Conservation (phyloP, 768 basidiomycete species). For the Cystofilobasidium bisporidii region DNA sequence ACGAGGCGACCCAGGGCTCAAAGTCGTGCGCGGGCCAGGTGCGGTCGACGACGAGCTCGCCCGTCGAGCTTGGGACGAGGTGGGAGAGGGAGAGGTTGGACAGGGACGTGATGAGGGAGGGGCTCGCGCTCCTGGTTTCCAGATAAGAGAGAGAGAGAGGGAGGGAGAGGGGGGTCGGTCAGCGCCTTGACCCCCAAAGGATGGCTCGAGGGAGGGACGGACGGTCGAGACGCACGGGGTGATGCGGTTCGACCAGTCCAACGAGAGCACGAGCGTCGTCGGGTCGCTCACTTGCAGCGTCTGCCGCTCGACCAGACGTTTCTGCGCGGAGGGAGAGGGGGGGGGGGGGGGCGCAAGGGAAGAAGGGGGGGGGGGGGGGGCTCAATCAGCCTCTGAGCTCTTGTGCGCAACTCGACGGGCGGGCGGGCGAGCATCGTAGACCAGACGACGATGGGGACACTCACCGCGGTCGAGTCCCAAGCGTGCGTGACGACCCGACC, state of each 20-base stretch:
- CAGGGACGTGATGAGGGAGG: conserved; percentile 60
- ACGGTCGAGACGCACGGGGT: conserved; percentile 29
- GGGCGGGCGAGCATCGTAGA: too few relatives aligned
- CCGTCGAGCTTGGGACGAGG: conserved; percentile 44
- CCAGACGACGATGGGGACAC: conserved; percentile 26
- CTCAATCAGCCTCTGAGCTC: too few relatives aligned
- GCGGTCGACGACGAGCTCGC: conserved; percentile 46
- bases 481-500: conserved; percentile 61
- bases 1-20: conserved; percentile 89
- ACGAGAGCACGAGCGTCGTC: conserved; percentile 68
- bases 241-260: conserved; percentile 82
- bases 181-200: too few relatives aligned
- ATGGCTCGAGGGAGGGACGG: too few relatives aligned
- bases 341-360: conserved; percentile 6
- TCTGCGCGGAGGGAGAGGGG: conserved; percentile 17
- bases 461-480: conserved; percentile 49
- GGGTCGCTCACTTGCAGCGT: conserved; percentile 42
- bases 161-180: too few relatives aligned
- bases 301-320: conserved; percentile 33
- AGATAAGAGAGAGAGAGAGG: background rate
- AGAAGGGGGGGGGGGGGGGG: background rate
- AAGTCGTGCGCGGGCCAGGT: conserved; percentile 83
- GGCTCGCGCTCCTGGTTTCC: conserved; percentile 22
- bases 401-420: too few relatives aligned
- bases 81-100: conserved; percentile 69